Conservation (phyloP, 1,284 basidiomycete species). For the Cronartium quercuum region DNA sequence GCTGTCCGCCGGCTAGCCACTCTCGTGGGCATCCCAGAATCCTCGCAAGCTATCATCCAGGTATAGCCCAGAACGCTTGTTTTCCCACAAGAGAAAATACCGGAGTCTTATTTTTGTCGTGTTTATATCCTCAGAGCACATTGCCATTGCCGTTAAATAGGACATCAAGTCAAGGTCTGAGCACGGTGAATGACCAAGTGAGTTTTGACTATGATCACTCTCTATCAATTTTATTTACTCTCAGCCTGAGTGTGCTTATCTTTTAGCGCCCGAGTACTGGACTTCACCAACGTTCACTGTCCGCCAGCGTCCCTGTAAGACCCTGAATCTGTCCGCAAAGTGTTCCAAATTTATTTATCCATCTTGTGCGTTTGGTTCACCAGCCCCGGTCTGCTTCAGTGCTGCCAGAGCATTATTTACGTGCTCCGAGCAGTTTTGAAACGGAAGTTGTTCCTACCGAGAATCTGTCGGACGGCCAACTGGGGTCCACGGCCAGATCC, state of each 20-base stretch:
- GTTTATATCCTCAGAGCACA: slow-evolving; percentile 15
- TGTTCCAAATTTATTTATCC: too few species aligned
- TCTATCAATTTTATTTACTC: neutral
- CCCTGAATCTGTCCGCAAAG: neutral
- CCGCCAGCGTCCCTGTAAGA: neutral
- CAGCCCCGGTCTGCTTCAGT: neutral
- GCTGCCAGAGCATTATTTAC: slow-evolving; percentile 3
- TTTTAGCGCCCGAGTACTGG: neutral
- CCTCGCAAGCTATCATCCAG: slow-evolving; percentile 39
- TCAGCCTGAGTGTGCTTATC: neutral
- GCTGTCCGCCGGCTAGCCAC: slow-evolving; percentile 25
- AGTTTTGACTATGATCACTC: neutral
- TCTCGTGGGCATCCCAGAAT: slow-evolving; percentile 35
- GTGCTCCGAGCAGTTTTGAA: neutral
- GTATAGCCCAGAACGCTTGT: neutral
- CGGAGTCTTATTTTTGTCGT: neutral
- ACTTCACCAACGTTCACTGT: neutral
- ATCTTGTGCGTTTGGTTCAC: neutral
- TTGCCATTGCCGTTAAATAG: slow-evolving; percentile 2
- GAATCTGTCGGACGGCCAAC: neutral
- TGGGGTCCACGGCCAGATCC: neutral
- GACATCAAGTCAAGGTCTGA: neutral
- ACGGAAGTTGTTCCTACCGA: neutral
- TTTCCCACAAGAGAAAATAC: neutral
- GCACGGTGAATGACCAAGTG: neutral